Evolutionary conservation across 2,329 filamentous ascomycete species (phyloP), one percentile per base, ranked within the genome.

Genomic region (Lizonia empirigonia): DNA sequence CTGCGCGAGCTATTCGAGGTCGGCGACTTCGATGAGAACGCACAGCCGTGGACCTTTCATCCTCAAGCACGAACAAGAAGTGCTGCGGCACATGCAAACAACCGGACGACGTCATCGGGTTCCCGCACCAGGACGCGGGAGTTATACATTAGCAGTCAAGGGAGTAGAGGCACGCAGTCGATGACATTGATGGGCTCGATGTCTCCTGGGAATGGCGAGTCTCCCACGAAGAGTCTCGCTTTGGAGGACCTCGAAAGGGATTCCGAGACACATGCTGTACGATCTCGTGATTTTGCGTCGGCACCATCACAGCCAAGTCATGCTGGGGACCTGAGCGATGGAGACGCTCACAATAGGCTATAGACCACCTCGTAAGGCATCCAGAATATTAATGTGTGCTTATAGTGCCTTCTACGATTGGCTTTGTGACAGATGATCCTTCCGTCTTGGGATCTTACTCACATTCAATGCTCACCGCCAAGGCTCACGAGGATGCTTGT

Each of bases 1-100:
- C 62, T 82, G 7, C 72, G 78, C 13, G 76, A 80, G 42, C 59
- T 80, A 16, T 82, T 82, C 69, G 67, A 71, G 24, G 50, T 74
- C 2, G 63, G 63, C 20, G 63, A 67, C 4, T 74, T 73, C 24
- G 62, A 71, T 35, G 64, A 60, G 6, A 20, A 24, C 8, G 49
- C 33, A n/a, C 67, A 65, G 4, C 61, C 68, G 4, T 63, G 63
- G 55, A 63, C 65, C 5, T 70, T 65, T 35, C 68, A 71, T 38
- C 67, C 64, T 3, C 49, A 37, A 15, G 45, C 63, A 6, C 59
- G 65, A 5, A 67, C 67, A 7, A 60, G 60, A 4, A 64, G 63
- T 8, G 60, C 64, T 9, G 60, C 62, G 9, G 58, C 60, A 12
- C 56, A 57, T 8, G 24, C 48, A 6, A 53, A 59, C 7, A 51